Evolutionary conservation across 108 stramenopile species (phyloP).

Genomic region (Fistulifera pelliculosa): DNA sequence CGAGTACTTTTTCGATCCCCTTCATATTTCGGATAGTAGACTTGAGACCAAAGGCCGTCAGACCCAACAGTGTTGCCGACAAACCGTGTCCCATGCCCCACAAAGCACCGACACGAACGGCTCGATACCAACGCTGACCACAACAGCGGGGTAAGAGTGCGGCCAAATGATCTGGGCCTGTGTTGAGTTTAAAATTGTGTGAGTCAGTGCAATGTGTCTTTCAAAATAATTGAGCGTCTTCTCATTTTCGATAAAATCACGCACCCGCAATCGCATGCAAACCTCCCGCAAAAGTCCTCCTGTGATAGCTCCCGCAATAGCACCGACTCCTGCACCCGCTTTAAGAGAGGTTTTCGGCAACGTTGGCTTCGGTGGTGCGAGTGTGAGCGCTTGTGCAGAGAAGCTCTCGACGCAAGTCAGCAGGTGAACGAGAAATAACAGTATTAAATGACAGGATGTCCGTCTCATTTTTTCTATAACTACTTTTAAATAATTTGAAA

Average conservation of each 20-base stretch:
- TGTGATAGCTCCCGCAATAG: slow-evolving; percentile 53
- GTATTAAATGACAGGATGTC: too few relatives aligned
- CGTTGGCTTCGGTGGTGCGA: too few relatives aligned
- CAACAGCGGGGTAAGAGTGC: slow-evolving; percentile 89
- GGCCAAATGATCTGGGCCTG: slow-evolving; percentile 89
- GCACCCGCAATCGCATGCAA: slow-evolving; percentile 93
- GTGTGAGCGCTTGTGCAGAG: too few relatives aligned
- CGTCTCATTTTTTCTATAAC: too few relatives aligned
- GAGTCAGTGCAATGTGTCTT: background rate
- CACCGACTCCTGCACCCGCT: slow-evolving; percentile 22
- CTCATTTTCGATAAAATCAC: slow-evolving; percentile 9
- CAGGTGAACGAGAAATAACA: too few relatives aligned
- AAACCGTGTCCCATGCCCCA: slow-evolving; percentile 97
- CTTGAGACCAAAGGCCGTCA: slow-evolving; percentile 81
- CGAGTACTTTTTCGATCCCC: slow-evolving; percentile 4
- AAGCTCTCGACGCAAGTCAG: too few relatives aligned
- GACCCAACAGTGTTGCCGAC: slow-evolving; percentile 76
- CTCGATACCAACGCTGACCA: slow-evolving; percentile 82
- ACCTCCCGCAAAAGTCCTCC: slow-evolving; percentile 87
- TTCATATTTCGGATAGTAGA: slow-evolving; percentile 14
- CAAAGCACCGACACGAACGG: slow-evolving; percentile 81
- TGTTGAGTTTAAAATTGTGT: background rate
- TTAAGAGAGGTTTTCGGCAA: too few relatives aligned
- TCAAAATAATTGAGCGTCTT: background rate
- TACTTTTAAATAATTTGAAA: too few relatives aligned